Base-by-base conservation (phyloP, 2,329 filamentous ascomycete genomes). In the Onygenales sp. region DNA sequence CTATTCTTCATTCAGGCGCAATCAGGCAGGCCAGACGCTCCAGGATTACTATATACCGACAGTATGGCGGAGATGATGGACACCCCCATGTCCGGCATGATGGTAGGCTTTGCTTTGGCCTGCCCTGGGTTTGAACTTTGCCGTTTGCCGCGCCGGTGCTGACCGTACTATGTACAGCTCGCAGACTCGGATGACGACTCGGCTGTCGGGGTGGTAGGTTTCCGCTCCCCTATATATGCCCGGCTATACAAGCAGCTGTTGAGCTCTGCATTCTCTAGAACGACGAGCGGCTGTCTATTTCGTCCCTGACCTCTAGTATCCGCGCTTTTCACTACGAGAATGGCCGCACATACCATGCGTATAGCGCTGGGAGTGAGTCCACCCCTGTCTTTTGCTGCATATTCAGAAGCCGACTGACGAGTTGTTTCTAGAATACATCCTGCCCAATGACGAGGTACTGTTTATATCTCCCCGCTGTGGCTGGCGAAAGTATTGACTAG, bases 321-420 rank as follows among this genome's bases (percentile, higher is more conserved):
- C 42, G 43, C n/a, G 39, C 17, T 27, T 33, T 51, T 33, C 37
- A 39, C 8, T 11, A 56, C 34, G 57, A 59, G n/a, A 55, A 62
- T 52, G 59, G 58, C n/a, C 54, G 63, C 31, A 57, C 58, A 39
- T 65, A 62, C 32, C 62, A 64, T 53, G 57, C 63, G 7, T 63
- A 59, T 49, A 57, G 14, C 53, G 57, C 27, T 13, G 52, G 52
- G 39, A 47, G 52, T 53, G 36, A 43, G 52, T 43, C 31, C n/a
- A 10, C 6, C n/a, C 34, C 17, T 42, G 2, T 17, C 39, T 9
- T 10, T 6, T 40, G 17, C 14, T 13, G 5, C 31, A 45, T 21
- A 36, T 11, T 14, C 40, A 11, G 6, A 21, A 21, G 36, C 43
- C 42, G 34, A 39, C 21, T 31, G 9, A 27, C 11, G 21, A 10